Base-by-base conservation (phyloP, 768 basidiomycete genomes). In the Kwoniella europaea region DNA sequence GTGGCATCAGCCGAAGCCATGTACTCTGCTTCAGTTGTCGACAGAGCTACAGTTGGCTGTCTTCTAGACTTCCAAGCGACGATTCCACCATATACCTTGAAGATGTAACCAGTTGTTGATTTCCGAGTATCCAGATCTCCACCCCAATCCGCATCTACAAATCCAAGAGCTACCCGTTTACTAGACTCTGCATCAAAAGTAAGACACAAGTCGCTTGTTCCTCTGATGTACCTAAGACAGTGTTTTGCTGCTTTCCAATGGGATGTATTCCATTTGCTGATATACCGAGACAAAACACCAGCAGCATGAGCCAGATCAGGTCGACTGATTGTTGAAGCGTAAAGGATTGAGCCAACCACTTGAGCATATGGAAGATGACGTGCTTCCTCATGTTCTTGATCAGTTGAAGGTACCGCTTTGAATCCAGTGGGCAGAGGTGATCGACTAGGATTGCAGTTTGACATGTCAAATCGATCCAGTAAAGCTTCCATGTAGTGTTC, bases 1-100 rank as follows among this genome's bases (percentile, higher is more conserved):
- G 79, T 65, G 0, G 84, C 83, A 44, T 85, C 79, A 0, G 78
- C 64, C 18, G 52, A 65, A 13, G 86, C 85, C 56, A 86, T 85
- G 73, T 87, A 86, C 74, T 88, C 86, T 0, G 86, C 85, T 74
- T 87, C 85, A 10, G 76, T 84, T 1, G 83, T 85, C 2, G 84
- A 86, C 6, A 84, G 75, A 1, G 85, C 79, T 0, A 85, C 75
- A 27, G 84, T 76, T 1, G 75, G 71, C 62, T 86, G 86, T 55
- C 81, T 77, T 72, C 84, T 85, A 2, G 84, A 80, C 12, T 66
- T 69, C 83, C 85, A 87, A 1, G 83, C 77, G 7, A 86, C 77
- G 0, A 82, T 67, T 2, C 76, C 78, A 0, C 81, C 81, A 35
- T 81, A 82, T 7, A 85, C 53, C 67, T 81, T 81, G 59, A 84